A percentile compares a stretch with the other conserved stretches of the same genome.
Evolutionary conservation across 371 early-diverging fungal species (phyloP).

Genomic region (Mucor ambiguus): DNA sequence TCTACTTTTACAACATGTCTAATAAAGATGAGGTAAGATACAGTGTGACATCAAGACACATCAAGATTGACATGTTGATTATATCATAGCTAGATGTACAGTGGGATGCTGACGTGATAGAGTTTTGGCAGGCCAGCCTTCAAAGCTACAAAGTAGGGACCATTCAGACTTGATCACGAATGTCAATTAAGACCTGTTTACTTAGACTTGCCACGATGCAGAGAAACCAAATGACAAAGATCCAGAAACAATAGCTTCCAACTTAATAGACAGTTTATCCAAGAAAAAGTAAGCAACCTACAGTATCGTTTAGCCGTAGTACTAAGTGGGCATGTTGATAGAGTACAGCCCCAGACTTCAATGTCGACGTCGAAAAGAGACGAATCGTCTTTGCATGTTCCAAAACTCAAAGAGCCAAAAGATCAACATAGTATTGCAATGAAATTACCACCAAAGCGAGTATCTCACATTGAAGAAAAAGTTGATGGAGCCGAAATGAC

Average conservation of each 20-base stretch:
- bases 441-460: not conserved
- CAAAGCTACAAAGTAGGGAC: conserved; percentile 22
- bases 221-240: not conserved
- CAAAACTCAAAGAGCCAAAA: not conserved
- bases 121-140: conserved; percentile 22
- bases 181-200: not conserved
- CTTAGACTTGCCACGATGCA: conserved; percentile 10
- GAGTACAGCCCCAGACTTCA: not conserved
- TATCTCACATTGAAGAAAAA: not conserved
- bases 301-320: not conserved
- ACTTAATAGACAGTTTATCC: conserved; percentile 3
- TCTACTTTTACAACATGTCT: not conserved
- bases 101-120: conserved; percentile 22
- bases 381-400: not conserved
- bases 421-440: not conserved
- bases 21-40: not conserved
- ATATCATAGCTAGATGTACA: not conserved
- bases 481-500: not conserved
- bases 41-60: not conserved
- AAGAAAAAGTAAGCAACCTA: not conserved
- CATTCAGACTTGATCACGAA: not conserved
- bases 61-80: not conserved
- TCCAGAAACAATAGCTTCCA: not conserved
- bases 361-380: not conserved
- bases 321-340: not conserved